Evolutionary conservation across 331 rosid species (phyloP).

Genomic region (Ulmus americana): DNA sequence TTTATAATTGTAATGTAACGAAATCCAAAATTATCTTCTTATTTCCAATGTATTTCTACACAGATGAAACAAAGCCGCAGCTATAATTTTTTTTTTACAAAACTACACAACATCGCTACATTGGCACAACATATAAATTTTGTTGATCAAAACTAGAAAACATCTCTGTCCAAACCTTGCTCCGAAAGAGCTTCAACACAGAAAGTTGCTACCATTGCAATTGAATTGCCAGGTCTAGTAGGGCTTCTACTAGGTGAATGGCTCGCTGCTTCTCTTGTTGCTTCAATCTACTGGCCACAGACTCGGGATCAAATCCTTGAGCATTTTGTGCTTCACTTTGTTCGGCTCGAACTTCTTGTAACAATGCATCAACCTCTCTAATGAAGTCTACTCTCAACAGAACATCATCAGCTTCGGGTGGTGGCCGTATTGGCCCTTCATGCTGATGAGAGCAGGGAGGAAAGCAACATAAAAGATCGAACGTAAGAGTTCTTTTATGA

Average conservation of each 20-base stretch:
- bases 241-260: constrained; percentile 61
- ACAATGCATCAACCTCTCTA: constrained; percentile 80
- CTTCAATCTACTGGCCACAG: constrained; percentile 76
- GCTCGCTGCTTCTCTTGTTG: constrained; percentile 78
- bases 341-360: constrained; percentile 59
- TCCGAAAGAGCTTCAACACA: background rate
- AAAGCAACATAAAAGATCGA: background rate
- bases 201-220: constrained; percentile 48
- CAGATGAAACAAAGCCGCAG: too few relatives aligned
- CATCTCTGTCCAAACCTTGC: too few relatives aligned
- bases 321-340: constrained; percentile 31
- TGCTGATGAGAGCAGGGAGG: constrained; percentile 38
- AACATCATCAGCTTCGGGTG: constrained; percentile 54
- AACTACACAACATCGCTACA: too few relatives aligned
- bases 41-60: too few relatives aligned
- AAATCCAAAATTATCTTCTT: too few relatives aligned
- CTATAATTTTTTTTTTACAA: too few relatives aligned
- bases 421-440: constrained; percentile 56
- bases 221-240: constrained; percentile 67
- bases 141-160: too few relatives aligned
- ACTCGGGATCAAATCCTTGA: constrained; percentile 59
- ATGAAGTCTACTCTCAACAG: constrained; percentile 82
- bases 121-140: too few relatives aligned
- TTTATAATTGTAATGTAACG: too few relatives aligned
- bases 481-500: background rate